phyloP scores from a whole-genome alignment of 139 green algal species.

The Edaphochlamys debaryana region DNA sequence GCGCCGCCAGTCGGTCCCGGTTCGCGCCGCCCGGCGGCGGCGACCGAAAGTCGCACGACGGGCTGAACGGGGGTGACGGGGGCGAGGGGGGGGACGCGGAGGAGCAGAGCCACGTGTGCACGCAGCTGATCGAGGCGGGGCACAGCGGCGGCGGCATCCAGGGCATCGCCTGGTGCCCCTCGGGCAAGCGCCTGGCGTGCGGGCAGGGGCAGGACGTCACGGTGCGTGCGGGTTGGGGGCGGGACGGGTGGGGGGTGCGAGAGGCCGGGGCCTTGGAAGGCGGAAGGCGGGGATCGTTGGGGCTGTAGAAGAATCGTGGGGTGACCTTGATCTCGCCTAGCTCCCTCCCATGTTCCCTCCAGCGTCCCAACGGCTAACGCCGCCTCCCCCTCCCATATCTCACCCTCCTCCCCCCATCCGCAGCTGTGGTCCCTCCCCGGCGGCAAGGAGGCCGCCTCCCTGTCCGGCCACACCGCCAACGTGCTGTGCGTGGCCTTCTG shows the following conservation, averaged over 20 bases:
- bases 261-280: too few relatives aligned
- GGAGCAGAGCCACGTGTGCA: neutral
- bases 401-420: too few relatives aligned
- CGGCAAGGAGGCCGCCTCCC: constrained; percentile 4
- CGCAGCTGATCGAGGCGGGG: neutral
- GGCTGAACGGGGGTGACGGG: neutral
- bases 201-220: neutral
- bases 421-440: neutral
- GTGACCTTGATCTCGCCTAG: too few relatives aligned
- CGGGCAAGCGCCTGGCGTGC: constrained; percentile 13
- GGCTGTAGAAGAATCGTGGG: too few relatives aligned
- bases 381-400: too few relatives aligned
- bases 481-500: constrained; percentile 17
- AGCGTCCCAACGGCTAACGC: too few relatives aligned
- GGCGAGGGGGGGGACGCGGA: neutral
- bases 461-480: constrained; percentile 10
- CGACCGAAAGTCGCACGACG: neutral
- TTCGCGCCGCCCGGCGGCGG: too few relatives aligned
- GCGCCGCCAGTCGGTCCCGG: too few relatives aligned
- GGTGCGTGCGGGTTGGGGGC: too few relatives aligned
- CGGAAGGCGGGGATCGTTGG: too few relatives aligned
- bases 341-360: too few relatives aligned
- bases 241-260: too few relatives aligned
- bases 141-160: neutral
- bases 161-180: constrained; percentile 9